A percentile compares a stretch with the other conserved stretches of the same genome.
Conservation (phyloP, 176 grass and related monocot species). For the Bonia amplexicaulis region DNA sequence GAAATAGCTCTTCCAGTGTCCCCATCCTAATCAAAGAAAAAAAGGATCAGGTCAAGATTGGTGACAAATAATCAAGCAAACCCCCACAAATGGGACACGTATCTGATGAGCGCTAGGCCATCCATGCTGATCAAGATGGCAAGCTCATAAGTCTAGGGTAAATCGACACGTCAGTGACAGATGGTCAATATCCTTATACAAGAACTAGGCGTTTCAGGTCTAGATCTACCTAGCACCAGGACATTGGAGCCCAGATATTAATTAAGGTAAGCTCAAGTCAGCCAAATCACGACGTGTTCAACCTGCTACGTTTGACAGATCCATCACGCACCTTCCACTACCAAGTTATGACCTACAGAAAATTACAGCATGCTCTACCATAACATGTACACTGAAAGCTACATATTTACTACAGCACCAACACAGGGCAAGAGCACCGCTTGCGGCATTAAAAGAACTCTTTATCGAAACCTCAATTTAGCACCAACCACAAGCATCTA, state of each 20-base stretch:
- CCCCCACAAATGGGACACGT: neutral
- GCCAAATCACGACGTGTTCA: neutral
- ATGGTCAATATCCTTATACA: constrained; percentile 18
- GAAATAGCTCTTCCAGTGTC: neutral
- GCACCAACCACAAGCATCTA: neutral
- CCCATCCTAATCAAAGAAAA: constrained; percentile 21
- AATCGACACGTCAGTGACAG: constrained; percentile 16
- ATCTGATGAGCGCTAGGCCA: constrained; percentile 6
- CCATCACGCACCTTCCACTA: constrained; percentile 35
- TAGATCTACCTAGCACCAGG: constrained; percentile 35
- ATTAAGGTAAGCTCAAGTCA: constrained; percentile 23
- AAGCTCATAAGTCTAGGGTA: neutral
- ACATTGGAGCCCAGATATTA: neutral
- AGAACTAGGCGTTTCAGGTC: neutral
- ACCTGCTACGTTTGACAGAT: constrained; percentile 28
- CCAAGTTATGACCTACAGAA: neutral
- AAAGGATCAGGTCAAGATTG: neutral
- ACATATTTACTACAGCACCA: constrained; percentile 23
- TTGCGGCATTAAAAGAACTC: constrained; percentile 25
- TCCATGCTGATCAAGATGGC: neutral
- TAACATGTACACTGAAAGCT: constrained; percentile 13
- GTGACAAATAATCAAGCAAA: neutral
- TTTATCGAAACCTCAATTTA: constrained; percentile 1
- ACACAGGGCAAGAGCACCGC: constrained; percentile 24
- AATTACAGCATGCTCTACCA: neutral